A percentile compares a stretch with the other conserved stretches of the same genome.
Evolutionary conservation across 1,284 basidiomycete genomes (phyloP).

Genomic region (Schizophyllum commune): DNA sequence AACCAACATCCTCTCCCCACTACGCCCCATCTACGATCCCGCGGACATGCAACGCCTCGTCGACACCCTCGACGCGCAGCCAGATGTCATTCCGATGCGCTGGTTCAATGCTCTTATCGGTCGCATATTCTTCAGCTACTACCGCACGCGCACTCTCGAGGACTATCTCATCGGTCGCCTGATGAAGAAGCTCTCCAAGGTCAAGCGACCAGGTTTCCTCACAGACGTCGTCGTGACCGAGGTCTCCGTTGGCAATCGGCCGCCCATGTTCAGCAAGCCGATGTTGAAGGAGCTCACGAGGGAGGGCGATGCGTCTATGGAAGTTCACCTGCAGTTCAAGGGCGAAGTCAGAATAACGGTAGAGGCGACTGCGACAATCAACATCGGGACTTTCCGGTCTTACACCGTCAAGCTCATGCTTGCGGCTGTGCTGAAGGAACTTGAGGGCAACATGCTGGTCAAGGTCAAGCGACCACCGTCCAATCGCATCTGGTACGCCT

Average conservation of each 20-base stretch:
- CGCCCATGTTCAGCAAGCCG: conserved; percentile 85
- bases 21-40: conserved; percentile 61
- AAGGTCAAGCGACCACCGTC: conserved; percentile 94
- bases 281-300: conserved; percentile 95
- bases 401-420: conserved; percentile 87
- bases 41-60: conserved; percentile 83
- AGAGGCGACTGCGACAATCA: conserved; percentile 83
- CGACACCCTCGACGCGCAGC: conserved; percentile 80
- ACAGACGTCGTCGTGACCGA: conserved; percentile 82
- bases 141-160: conserved; percentile 77
- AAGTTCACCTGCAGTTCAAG: conserved; percentile 77
- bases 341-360: conserved; percentile 88
- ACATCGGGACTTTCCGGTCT: conserved; percentile 77
- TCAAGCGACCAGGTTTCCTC: conserved; percentile 84
- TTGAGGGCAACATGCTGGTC: conserved; percentile 88
- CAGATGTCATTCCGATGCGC: conserved; percentile 92
- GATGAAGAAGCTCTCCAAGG: conserved; percentile 90
- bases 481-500: conserved; percentile 96
- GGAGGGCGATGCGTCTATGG: conserved; percentile 87
- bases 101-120: conserved; percentile 96
- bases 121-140: conserved; percentile 87
- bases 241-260: conserved; percentile 80
- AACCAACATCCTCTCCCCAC: conserved; percentile 46
- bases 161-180: conserved; percentile 80
- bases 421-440: conserved; percentile 77